phyloP scores from a whole-genome alignment of 2,329 filamentous ascomycete species.

The Trichoderma gracile region DNA sequence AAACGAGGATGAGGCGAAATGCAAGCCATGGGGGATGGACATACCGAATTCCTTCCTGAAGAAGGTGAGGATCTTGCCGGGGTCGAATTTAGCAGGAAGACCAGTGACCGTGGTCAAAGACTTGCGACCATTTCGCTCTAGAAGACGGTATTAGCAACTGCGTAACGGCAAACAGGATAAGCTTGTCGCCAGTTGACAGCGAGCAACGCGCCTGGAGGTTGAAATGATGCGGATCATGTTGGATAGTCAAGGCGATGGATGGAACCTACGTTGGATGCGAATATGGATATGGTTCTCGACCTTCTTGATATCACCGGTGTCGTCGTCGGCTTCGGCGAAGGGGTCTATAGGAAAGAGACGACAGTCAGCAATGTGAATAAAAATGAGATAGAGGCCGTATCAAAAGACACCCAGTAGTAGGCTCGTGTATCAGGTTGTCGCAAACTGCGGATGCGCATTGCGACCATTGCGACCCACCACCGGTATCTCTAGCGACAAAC shows the following conservation, averaged over 20 bases:
- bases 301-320: slow-evolving; percentile 92
- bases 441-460: not conserved
- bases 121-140: slow-evolving; percentile 99
- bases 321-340: slow-evolving; percentile 99
- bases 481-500: not conserved
- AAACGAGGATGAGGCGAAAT: not conserved
- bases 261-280: slow-evolving; percentile 87
- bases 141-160: slow-evolving; percentile 42
- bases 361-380: not conserved
- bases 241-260: slow-evolving; percentile 33
- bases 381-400: no score
- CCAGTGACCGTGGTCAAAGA: slow-evolving; percentile 99
- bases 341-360: slow-evolving; percentile 65
- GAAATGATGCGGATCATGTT: slow-evolving; percentile 14
- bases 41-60: slow-evolving; percentile 99
- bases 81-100: slow-evolving; percentile 97
- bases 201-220: slow-evolving; percentile 13
- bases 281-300: slow-evolving; percentile 99
- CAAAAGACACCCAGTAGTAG: not conserved
- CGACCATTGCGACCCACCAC: not conserved
- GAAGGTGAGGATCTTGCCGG: slow-evolving; percentile 99
- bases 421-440: not conserved
- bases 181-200: not conserved
- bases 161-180: not conserved
- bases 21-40: slow-evolving; percentile 34